Percentiles rank a stretch among this genome's conserved stretches.
Conservation (phyloP, 768 basidiomycete species). For the Terana coerulea region DNA sequence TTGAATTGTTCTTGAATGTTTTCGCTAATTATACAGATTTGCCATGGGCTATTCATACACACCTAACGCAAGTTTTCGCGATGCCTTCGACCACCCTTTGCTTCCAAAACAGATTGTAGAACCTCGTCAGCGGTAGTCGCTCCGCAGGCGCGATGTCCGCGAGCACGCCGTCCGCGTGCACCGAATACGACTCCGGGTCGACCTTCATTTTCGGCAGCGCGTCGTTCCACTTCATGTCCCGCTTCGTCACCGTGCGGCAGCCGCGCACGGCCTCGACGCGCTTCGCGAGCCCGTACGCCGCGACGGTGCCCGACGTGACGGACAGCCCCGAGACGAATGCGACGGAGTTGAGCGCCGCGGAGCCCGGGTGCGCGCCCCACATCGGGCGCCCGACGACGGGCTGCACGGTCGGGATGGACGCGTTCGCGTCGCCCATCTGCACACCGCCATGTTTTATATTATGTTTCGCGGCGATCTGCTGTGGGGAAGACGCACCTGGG, state of each 20-base stretch:
- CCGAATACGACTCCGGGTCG: slow-evolving; percentile 90
- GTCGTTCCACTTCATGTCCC: slow-evolving; percentile 93
- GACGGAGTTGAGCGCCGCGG: slow-evolving; percentile 82
- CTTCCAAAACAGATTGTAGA: slow-evolving; percentile 77
- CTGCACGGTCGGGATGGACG: slow-evolving; percentile 93
- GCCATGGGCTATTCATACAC: neutral
- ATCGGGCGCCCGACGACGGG: slow-evolving; percentile 84
- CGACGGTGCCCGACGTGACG: slow-evolving; percentile 53
- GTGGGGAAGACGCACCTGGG: slow-evolving; percentile 64
- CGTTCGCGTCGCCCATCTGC: slow-evolving; percentile 97
- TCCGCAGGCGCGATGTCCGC: slow-evolving; percentile 75
- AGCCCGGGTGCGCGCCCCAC: slow-evolving; percentile 82
- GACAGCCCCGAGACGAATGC: slow-evolving; percentile 82
- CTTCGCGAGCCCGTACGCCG: slow-evolving; percentile 68
- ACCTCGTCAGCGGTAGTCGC: slow-evolving; percentile 60
- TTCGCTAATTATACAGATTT: neutral
- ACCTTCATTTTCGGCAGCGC: slow-evolving; percentile 79
- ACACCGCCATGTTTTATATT: neutral
- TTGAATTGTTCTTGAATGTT: neutral
- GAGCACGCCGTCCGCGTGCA: slow-evolving; percentile 73
- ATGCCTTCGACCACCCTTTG: neutral
- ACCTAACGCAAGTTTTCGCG: neutral
- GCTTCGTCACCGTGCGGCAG: slow-evolving; percentile 76
- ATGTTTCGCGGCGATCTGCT: neutral
- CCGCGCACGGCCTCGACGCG: slow-evolving; percentile 67